Evolutionary conservation across 192 early-diverging fungal genomes (phyloP).

Genomic region (Hyaloraphidium curvatum): DNA sequence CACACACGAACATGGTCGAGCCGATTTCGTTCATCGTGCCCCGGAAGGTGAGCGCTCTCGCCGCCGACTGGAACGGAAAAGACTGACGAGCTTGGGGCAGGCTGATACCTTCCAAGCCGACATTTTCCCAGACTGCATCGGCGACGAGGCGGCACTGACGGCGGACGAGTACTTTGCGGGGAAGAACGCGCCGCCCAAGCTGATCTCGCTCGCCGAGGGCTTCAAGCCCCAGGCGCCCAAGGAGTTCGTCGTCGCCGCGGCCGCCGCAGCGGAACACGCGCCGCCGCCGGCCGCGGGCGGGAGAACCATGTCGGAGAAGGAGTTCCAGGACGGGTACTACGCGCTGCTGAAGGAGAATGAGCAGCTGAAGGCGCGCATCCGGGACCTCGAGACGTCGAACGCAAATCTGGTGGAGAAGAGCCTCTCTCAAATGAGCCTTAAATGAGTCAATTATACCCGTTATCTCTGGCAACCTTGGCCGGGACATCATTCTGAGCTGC

Average conservation of each 20-base stretch:
- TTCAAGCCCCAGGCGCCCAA: conserved; percentile 50
- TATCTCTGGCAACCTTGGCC: no score
- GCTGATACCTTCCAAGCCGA: conserved; percentile 92
- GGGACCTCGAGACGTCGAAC: conserved; percentile 61
- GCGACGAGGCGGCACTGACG: conserved; percentile 66
- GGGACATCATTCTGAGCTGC: no score
- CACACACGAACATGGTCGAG: conserved; percentile 70
- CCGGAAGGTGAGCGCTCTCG: conserved; percentile 41
- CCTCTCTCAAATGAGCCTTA: no score
- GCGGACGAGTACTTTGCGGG: conserved; percentile 84
- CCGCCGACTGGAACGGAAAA: neutral
- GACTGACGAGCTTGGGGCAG: conserved; percentile 22
- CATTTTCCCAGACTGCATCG: conserved; percentile 70
- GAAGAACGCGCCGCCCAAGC: conserved; percentile 60
- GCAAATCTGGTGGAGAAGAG: no score
- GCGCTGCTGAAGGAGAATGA: conserved; percentile 60
- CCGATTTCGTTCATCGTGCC: conserved; percentile 95
- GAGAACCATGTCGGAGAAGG: conserved; percentile 30
- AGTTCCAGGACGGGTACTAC: conserved; percentile 61
- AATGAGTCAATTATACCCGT: no score
- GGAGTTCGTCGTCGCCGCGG: conserved; percentile 10
- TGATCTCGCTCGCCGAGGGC: conserved; percentile 48
- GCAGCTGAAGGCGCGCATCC: conserved; percentile 52
- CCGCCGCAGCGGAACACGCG: conserved; percentile 11
- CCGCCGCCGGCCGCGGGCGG: conserved; percentile 6